Percentiles rank a stretch among this genome's conserved stretches.
phyloP scores from a whole-genome alignment of 2,329 filamentous ascomycete genomes.

The Fusarium concolor region DNA sequence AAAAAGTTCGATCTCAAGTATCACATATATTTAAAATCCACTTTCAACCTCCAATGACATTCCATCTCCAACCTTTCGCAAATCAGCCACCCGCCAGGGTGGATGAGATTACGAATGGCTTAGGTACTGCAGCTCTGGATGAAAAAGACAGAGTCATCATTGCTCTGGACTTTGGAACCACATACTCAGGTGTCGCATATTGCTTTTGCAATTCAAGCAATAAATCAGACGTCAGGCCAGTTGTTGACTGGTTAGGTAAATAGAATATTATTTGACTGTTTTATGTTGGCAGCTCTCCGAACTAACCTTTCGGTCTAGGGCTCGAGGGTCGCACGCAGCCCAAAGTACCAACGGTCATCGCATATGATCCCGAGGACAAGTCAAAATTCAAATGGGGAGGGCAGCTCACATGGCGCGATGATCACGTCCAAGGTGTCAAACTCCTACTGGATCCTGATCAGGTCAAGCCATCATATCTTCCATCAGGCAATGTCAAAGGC shows the following conservation, averaged over 20 bases:
- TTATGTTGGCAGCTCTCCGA: too few species aligned
- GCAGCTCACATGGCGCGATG: background rate
- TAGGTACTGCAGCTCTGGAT: background rate
- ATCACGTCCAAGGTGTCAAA: constrained; percentile 34
- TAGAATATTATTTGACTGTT: too few species aligned
- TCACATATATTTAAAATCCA: too few species aligned
- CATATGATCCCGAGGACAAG: constrained; percentile 10
- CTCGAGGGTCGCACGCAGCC: background rate
- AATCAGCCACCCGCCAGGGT: too few species aligned
- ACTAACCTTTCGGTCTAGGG: too few species aligned
- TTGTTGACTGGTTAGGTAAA: constrained; percentile 39
- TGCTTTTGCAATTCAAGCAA: constrained; percentile 25
- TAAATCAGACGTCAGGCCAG: constrained; percentile 10
- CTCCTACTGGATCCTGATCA: constrained; percentile 33
- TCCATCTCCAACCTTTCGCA: background rate
- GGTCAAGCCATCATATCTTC: constrained; percentile 22
- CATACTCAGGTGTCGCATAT: constrained; percentile 32
- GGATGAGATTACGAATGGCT: background rate
- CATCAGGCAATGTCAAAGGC: background rate
- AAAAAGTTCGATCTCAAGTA: too few species aligned
- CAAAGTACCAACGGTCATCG: constrained; percentile 38
- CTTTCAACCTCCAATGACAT: background rate
- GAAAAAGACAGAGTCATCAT: constrained; percentile 25
- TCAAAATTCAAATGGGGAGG: constrained; percentile 29
- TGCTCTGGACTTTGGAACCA: constrained; percentile 34